Base-by-base conservation (phyloP, 108 stramenopile species). In the Epithemia pelagica region DNA sequence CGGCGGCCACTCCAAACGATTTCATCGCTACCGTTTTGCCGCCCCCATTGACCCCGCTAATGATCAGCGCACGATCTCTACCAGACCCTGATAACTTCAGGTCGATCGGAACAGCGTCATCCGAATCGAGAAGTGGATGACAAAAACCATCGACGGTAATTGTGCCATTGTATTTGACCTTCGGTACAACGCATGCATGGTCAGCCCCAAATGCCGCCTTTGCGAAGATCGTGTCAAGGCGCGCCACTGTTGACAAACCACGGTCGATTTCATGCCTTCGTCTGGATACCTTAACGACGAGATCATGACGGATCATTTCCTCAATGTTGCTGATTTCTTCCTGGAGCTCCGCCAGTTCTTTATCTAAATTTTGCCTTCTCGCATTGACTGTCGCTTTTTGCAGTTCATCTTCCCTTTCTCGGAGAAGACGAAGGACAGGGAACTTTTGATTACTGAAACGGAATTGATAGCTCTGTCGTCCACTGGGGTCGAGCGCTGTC, bases 21-120 rank as follows among this genome's bases (percentile, higher is more conserved):
- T 92, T 92, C 71, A 89, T 63, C 10, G 86, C 61, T 52, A 88
- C n/a, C 0, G 88, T 84, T 61, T 92, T 92, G 0, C 91, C 91
- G 19, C 91, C 91, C 63, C 82, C 82, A 67, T 92, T 92, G 0
- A 85, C 78, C 0, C 91, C 91, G 60, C 76, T 80, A 30, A 89
- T 87, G 18, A 88, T 67, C 27, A 92, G 54, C 0, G 76, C 76
- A 24, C 76, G 56, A 0, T 61, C 75, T 15, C 61, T 60, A 21
- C 59, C 56, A 2, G 68, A 72, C 15, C 68, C 69, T 0, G 80
- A 71, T 1, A 92, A 30, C 0, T 70, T 26, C 7, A 92, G 62
- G 59, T 89, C 91, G 1, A 89, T 70, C 7, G 91, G 91, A 1
- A 85, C 80, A 37, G 74, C 72, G n/a, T 26, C 58, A 2, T 58